Base-by-base conservation (phyloP, 768 basidiomycete species). In the Obba rivulosa region DNA sequence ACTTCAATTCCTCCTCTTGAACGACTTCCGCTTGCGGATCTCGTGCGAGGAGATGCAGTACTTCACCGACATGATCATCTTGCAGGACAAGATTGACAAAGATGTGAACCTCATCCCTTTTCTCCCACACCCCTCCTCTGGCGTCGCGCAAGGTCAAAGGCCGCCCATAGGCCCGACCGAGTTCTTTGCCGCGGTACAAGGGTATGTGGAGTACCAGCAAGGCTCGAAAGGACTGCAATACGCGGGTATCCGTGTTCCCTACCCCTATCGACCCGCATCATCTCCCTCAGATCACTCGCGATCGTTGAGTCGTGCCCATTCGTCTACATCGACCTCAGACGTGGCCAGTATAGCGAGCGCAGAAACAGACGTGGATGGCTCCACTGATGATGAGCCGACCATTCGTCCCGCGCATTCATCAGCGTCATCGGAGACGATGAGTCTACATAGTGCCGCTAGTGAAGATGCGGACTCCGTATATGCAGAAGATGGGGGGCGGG, bases 1-100 rank as follows among this genome's bases (percentile, higher is more conserved):
- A 62, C 83, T 99, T 1, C 96, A 98, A 56, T 99, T 99, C 64
- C 76, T 98, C 4, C 84, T 98, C 5, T 78, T 98, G 8, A 99
- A 98, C 67, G 91, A 98, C 70, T 99, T 99, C 62, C 74, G 81
- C 14, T 77, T 99, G 45, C 86, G 87, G 58, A 90, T 99, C 58
- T 81, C 87, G 1, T 74, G 79, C 8, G 81, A 87, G 16, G 95
- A 98, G 67, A 92, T 98, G 87, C 92, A 96, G 66, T 79, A 81
- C 45, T 99, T 97, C 65, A 92, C 92, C 2, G 89, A 93, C 24
- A 54, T 54, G 35, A 37, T 57, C 18, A 52, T 39, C 8, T 49
- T 53, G 21, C 57, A 58, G 28, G 50, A 53, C 13, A 45, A 55
- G 46, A 51, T 57, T 45, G 50, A 50, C 24, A n/a, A 49, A 2